A percentile compares a stretch with the other conserved stretches of the same genome.
These are phyloP conservation scores for Chlorella vulgaris DNA, from an alignment of 139 green algal species.

Conservation along the genomic window DNA sequence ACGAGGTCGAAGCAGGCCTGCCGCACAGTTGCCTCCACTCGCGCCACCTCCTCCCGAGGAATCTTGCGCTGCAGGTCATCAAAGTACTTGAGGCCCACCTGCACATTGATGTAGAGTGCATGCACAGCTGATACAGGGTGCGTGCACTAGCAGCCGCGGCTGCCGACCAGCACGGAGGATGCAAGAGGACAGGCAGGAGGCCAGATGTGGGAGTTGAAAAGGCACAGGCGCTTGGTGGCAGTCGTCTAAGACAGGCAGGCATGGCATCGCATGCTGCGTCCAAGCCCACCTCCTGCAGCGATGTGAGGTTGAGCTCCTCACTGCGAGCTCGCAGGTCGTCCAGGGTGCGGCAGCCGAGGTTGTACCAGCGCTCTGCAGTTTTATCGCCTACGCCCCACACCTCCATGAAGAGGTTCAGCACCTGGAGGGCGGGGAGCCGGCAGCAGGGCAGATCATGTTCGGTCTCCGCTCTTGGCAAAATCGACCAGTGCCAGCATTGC, in stretches of 20 bases:
- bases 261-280: too few species aligned
- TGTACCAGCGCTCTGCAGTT: conserved; percentile 35
- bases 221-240: too few species aligned
- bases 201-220: too few species aligned
- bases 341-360: conserved; percentile 24
- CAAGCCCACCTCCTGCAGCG: conserved; percentile 30
- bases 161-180: too few species aligned
- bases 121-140: too few species aligned
- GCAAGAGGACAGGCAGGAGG: too few species aligned
- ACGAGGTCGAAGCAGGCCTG: conserved; percentile 34
- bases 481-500: too few species aligned
- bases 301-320: conserved; percentile 14
- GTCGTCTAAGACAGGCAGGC: too few species aligned
- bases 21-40: conserved; percentile 32
- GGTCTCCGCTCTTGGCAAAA: too few species aligned
- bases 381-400: conserved; percentile 40
- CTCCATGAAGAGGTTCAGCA: conserved; percentile 22
- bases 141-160: too few species aligned
- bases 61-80: conserved; percentile 39
- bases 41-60: conserved; percentile 32
- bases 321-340: conserved; percentile 32
- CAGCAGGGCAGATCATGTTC: too few species aligned
- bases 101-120: background rate
- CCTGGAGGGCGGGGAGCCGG: too few species aligned
- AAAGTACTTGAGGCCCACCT: conserved; percentile 27